phyloP scores from a whole-genome alignment of 73 alveolate species.

The Tetrahymena elliotti region DNA sequence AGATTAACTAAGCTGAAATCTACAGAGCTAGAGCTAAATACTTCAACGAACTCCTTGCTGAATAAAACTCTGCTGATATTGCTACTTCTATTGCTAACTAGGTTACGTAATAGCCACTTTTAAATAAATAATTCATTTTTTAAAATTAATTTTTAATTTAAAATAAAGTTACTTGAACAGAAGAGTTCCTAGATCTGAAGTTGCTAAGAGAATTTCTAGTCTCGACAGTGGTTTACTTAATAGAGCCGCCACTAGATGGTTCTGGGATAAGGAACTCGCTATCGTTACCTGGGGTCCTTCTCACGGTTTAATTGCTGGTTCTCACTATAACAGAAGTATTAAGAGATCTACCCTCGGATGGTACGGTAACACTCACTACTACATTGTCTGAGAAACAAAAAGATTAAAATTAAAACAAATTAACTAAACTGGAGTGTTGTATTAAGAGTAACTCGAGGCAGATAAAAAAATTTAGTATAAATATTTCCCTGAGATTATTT shows the following conservation, averaged over 20 bases:
- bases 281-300: slow-evolving; percentile 46
- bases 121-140: too few species aligned
- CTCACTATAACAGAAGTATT: slow-evolving; percentile 41
- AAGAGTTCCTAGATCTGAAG: slow-evolving; percentile 71
- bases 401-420: neutral
- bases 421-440: neutral
- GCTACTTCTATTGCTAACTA: slow-evolving; percentile 29
- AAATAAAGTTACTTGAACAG: slow-evolving; percentile 47
- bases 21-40: slow-evolving; percentile 67
- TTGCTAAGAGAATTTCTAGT: slow-evolving; percentile 66
- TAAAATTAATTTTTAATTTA: neutral
- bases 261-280: slow-evolving; percentile 44
- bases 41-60: slow-evolving; percentile 51
- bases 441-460: neutral
- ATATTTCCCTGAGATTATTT: neutral
- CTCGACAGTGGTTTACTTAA: slow-evolving; percentile 39
- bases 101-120: slow-evolving; percentile 18
- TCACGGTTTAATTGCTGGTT: slow-evolving; percentile 15
- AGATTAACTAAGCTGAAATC: slow-evolving; percentile 56
- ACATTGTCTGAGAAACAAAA: neutral
- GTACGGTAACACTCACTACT: slow-evolving; percentile 10
- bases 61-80: slow-evolving; percentile 40
- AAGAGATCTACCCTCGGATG: slow-evolving; percentile 45
- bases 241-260: slow-evolving; percentile 40
- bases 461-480: neutral